Conservation (phyloP, 169 alveolate species). For the Amoebophrya sp. region DNA sequence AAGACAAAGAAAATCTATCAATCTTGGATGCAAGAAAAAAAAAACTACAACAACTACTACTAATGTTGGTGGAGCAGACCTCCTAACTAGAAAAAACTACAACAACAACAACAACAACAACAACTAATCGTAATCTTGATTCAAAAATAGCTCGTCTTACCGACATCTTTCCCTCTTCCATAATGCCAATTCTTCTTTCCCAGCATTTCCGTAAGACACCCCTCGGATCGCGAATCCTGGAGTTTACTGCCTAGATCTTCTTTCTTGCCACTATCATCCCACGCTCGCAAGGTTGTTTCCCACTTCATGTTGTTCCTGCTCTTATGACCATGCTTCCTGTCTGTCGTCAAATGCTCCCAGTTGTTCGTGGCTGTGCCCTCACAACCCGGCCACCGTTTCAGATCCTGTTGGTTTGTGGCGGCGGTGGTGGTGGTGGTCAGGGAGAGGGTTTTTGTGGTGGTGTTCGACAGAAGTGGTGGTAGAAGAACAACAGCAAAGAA, state of each 20-base stretch:
- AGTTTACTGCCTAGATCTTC: background rate
- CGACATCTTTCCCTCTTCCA: background rate
- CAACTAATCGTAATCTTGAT: no score
- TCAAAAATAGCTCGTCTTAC: background rate
- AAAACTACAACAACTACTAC: no score
- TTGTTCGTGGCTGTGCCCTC: background rate
- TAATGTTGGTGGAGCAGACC: no score
- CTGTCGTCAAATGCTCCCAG: background rate
- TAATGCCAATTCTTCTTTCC: background rate
- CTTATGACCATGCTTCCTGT: background rate
- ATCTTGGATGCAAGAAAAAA: no score
- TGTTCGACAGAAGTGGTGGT: no score
- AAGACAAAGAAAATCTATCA: no score
- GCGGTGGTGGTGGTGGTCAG: no score
- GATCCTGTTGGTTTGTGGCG: no score
- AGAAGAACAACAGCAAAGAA: no score
- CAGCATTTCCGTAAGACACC: background rate
- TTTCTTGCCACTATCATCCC: background rate
- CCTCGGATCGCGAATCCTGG: background rate
- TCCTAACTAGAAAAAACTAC: no score
- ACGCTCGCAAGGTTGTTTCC: background rate
- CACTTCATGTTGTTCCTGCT: background rate
- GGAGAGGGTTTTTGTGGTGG: no score
- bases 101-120: no score
- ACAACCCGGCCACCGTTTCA: background rate